Evolutionary conservation across 768 basidiomycete species (phyloP), one percentile per base, ranked within the genome.

Genomic region (Collybia nuda): DNA sequence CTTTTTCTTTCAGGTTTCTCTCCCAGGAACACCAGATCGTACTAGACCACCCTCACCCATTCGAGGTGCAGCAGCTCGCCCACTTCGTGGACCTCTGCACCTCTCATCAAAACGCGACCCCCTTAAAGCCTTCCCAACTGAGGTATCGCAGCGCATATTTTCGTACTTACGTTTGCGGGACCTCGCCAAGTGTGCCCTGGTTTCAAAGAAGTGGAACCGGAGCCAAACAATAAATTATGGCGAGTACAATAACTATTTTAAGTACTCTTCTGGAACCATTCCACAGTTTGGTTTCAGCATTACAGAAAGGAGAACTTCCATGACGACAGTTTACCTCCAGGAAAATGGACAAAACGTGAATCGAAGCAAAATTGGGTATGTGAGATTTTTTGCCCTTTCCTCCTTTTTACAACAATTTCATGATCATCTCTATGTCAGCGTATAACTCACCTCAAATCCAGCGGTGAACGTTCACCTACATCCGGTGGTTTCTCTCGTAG

Each of bases 191-290:
- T 94, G 91, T 60, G 80, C 92, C 19, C 68, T 85, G 28, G 92
- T 96, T 4, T 91, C 82, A 41, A 85, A 80, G 67, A 89, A 92
- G 68, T 97, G 94, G 94, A 80, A 76, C 52, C 84, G 84, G 63
- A 93, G 90, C 55, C 91, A 94, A 70, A 90, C 93, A 0, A 66
- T 96, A 52, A 97, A 97, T 67, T 95, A 96, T 63, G 86, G 94
- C 90, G 53, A 48, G 76, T 63, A 17, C n/a, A 12, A n/a, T 24
- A 39, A 17, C 18, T 51, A 37, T 19, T 11, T 18, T 6, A 9
- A 32, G 14, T 32, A 11, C 5, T 11, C 2, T 14, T 32, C 32
- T 32, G 9, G 12, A 32, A 32, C n/a, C n/a, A 32, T 6, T 22
- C 28, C 4, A 7, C 59, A 97, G 94, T 96, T 8, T 97, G 94